Percentiles rank a stretch among this genome's conserved stretches.
Evolutionary conservation across 129 eudicot species (phyloP).

Genomic region (Scalesia atractyloides): DNA sequence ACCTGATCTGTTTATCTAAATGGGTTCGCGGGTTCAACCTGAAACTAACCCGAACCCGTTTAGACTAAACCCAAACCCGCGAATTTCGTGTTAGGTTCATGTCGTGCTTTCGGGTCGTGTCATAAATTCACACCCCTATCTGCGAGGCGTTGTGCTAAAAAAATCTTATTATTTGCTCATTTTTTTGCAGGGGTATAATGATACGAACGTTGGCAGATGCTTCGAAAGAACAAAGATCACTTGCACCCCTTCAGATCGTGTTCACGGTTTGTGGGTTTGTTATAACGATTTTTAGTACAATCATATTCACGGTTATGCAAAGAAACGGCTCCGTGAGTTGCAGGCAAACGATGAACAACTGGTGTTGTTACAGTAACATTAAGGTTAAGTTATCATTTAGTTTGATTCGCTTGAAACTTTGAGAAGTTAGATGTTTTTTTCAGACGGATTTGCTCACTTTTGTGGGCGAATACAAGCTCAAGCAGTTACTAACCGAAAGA

Average conservation of each 20-base stretch:
- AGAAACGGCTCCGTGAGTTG: constrained; percentile 52
- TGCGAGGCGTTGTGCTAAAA: background rate
- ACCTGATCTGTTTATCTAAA: too few species aligned
- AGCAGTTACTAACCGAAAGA: constrained; percentile 17
- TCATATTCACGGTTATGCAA: constrained; percentile 53
- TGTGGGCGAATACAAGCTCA: background rate
- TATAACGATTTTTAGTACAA: constrained; percentile 41
- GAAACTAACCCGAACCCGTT: too few species aligned
- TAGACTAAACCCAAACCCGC: too few species aligned
- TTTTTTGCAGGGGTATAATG: constrained; percentile 54
- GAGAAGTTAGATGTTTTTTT: background rate
- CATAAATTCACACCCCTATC: too few species aligned
- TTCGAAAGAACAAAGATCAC: constrained; percentile 43
- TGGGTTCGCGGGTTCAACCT: too few species aligned
- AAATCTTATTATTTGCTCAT: background rate
- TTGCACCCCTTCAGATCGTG: constrained; percentile 46
- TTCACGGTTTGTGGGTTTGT: constrained; percentile 51
- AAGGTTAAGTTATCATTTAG: background rate
- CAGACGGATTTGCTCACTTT: too few species aligned
- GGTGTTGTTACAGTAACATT: constrained; percentile 34
- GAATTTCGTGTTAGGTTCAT: too few species aligned
- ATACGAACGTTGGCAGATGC: constrained; percentile 64
- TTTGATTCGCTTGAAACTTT: background rate
- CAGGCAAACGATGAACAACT: constrained; percentile 45
- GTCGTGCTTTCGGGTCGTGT: too few species aligned